These are phyloP conservation scores for Pyricularia sp. DNA, from an alignment of 2,329 filamentous ascomycete species.

Conservation along the genomic window DNA sequence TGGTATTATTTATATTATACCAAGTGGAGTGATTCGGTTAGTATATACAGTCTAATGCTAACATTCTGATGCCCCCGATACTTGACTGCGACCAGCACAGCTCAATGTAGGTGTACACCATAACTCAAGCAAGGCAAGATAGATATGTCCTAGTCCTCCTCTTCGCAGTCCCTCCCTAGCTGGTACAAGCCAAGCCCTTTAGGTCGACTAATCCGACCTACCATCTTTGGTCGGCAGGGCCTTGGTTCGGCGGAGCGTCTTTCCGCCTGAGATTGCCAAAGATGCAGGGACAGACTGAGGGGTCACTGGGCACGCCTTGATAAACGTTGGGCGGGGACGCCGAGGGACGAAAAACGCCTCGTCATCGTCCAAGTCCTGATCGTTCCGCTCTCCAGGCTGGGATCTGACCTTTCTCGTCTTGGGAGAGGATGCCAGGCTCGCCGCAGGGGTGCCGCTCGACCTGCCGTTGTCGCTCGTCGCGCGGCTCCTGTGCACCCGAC, in stretches of 20 bases:
- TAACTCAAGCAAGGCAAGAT: neutral
- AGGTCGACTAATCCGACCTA: neutral
- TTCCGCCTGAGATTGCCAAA: neutral
- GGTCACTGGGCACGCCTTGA: neutral
- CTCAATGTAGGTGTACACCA: neutral
- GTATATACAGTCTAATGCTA: neutral
- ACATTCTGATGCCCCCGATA: neutral
- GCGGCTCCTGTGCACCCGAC: neutral
- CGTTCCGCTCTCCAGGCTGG: neutral
- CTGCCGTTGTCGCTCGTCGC: neutral
- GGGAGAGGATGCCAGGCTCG: neutral
- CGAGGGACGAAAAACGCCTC: neutral
- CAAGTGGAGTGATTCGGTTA: no score
- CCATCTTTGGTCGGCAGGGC: neutral
- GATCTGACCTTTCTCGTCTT: neutral
- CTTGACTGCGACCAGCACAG: neutral
- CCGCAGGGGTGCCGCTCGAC: neutral
- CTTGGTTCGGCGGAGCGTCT: neutral
- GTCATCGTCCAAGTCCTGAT: neutral
- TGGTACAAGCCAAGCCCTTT: neutral
- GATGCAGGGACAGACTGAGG: neutral
- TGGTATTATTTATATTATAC: neutral
- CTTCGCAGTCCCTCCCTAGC: neutral
- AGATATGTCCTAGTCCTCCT: neutral
- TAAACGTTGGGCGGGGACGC: neutral